These are phyloP conservation scores for Sphaerulina vaccinii DNA, from an alignment of 2,329 filamentous ascomycete genomes.

Conservation along the genomic window DNA sequence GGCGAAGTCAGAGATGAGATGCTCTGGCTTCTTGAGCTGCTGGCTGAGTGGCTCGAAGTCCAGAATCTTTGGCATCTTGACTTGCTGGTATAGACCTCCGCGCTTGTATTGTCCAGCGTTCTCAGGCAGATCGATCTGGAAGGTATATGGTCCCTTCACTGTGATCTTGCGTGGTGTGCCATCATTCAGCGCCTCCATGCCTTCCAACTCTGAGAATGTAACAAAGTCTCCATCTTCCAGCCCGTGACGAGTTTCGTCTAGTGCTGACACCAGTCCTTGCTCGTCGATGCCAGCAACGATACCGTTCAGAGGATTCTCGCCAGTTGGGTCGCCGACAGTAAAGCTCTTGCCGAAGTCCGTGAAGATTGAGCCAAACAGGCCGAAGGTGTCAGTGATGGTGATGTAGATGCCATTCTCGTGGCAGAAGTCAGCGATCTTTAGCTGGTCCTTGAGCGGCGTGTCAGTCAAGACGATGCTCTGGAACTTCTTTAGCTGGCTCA, in stretches of 20 bases:
- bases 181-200: constrained; percentile 84
- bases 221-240: constrained; percentile 96
- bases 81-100: constrained; percentile 88
- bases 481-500: constrained; percentile 82
- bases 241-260: constrained; percentile 93
- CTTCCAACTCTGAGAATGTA: constrained; percentile 88
- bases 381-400: constrained; percentile 83
- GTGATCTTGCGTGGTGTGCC: constrained; percentile 84
- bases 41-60: constrained; percentile 80
- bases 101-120: constrained; percentile 81
- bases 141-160: constrained; percentile 93
- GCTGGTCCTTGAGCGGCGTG: constrained; percentile 75
- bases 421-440: constrained; percentile 85
- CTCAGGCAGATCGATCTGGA: constrained; percentile 92
- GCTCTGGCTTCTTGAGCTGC: constrained; percentile 81
- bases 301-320: constrained; percentile 81
- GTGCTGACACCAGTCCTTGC: constrained; percentile 83
- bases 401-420: constrained; percentile 91
- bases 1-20: constrained; percentile 90
- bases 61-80: constrained; percentile 96
- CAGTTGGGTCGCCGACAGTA: constrained; percentile 82
- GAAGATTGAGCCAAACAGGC: constrained; percentile 92
- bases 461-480: constrained; percentile 91
- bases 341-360: constrained; percentile 97
- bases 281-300: constrained; percentile 90